Evolutionary conservation across 2,329 filamentous ascomycete genomes (phyloP).

Genomic region (Fusarium haematococcum): DNA sequence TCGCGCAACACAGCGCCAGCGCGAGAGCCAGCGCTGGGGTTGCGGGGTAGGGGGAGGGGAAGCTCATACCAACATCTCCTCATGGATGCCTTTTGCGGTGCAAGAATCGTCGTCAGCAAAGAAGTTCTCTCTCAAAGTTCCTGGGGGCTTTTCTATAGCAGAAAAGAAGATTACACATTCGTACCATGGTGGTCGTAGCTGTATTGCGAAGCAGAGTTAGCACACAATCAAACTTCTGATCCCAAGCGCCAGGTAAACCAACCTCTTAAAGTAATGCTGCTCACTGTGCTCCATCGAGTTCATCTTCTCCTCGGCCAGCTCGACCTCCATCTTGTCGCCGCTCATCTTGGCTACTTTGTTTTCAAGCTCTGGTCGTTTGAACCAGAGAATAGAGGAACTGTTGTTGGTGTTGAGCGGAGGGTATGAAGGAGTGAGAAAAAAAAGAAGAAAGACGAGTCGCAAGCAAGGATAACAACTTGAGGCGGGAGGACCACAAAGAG

Average conservation of each 20-base stretch:
- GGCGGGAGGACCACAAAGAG: slow-evolving; percentile 27
- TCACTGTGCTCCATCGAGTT: slow-evolving; percentile 90
- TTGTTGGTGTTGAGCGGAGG: background rate
- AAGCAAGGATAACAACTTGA: slow-evolving; percentile 26
- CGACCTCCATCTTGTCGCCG: slow-evolving; percentile 68
- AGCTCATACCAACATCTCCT: slow-evolving; percentile 92
- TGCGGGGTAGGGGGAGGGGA: slow-evolving; percentile 31
- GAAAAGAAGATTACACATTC: slow-evolving; percentile 41
- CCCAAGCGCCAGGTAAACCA: slow-evolving; percentile 31
- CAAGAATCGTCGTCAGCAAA: slow-evolving; percentile 44
- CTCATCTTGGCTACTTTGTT: slow-evolving; percentile 53
- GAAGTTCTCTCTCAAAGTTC: background rate
- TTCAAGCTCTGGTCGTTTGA: slow-evolving; percentile 5
- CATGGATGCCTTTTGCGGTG: slow-evolving; percentile 81
- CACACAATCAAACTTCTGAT: slow-evolving; percentile 28
- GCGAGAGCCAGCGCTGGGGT: background rate
- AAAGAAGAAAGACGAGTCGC: slow-evolving; percentile 30
- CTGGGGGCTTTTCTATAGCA: slow-evolving; percentile 32
- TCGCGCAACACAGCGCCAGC: slow-evolving; percentile 20
- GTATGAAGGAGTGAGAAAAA: background rate
- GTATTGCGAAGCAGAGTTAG: slow-evolving; percentile 51
- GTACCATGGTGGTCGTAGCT: slow-evolving; percentile 99
- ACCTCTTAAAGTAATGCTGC: slow-evolving; percentile 99
- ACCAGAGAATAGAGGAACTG: background rate
- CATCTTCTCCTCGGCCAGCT: slow-evolving; percentile 71